Conservation (phyloP, 2,329 filamentous ascomycete species). For the Cercospora zeina region DNA sequence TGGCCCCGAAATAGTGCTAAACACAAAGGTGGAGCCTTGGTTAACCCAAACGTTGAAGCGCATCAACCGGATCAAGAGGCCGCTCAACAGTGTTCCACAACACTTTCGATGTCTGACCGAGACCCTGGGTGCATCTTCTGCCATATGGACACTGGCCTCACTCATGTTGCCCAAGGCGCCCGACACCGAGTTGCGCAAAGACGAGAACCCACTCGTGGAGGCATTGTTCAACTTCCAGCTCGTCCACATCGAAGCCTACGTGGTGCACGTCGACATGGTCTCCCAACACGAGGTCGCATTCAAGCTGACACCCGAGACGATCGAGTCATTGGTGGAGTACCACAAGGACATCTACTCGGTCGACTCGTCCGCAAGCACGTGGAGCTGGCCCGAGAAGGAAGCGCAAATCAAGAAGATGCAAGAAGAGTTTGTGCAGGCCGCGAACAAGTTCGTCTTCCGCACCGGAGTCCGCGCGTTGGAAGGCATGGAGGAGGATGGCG, state of each 20-base stretch:
- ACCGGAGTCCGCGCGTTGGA: conserved; percentile 86
- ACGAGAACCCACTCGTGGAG: conserved; percentile 79
- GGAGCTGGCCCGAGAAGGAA: conserved; percentile 96
- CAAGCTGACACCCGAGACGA: conserved; percentile 93
- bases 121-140: conserved; percentile 82
- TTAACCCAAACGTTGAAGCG: conserved; percentile 94
- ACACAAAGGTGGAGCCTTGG: conserved; percentile 91
- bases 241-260: conserved; percentile 92
- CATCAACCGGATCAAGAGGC: conserved; percentile 94
- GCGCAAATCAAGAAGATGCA: conserved; percentile 95
- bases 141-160: conserved; percentile 92
- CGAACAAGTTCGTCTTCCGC: conserved; percentile 96
- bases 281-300: conserved; percentile 95
- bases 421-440: conserved; percentile 91
- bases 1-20: conserved; percentile 91
- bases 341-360: conserved; percentile 94
- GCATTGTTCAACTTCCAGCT: conserved; percentile 91
- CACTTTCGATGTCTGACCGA: conserved; percentile 95
- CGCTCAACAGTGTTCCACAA: conserved; percentile 93
- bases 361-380: conserved; percentile 83
- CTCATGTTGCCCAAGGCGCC: conserved; percentile 90
- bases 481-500: conserved; percentile 93
- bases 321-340: conserved; percentile 88
- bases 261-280: conserved; percentile 99
- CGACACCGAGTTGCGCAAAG: conserved; percentile 77